Evolutionary conservation across 768 basidiomycete genomes (phyloP), one percentile per base, ranked within the genome.

Genomic region (Dioszegia hungarica): DNA sequence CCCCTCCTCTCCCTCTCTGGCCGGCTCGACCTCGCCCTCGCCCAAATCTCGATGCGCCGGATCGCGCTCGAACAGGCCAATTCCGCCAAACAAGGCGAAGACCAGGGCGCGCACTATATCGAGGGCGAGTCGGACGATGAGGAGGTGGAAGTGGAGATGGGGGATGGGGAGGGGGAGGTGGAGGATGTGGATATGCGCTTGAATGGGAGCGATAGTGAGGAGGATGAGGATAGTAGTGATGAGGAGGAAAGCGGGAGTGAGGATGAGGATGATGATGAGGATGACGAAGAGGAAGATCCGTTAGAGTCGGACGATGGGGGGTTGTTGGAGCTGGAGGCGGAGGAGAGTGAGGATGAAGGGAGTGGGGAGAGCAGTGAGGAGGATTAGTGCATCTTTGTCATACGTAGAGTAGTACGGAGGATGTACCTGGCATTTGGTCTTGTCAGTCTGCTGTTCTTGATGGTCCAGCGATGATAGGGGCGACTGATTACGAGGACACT

Each of bases 1-100:
- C 88, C 85, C 56, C 80, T 99, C 19, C 80, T 93, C 10, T 84
- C 88, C 1, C 80, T 99, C 38, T 88, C 85, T 57, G 95, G 95
- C 25, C 84, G 90, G 55, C 80, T 98, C 27, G 94, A 97, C 70
- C 88, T 92, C 80, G 89, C 95, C 22, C 81, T 97, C 46, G 87
- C 90, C 0, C 95, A 98, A 72, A 88, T 97, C 54, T 89, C 93
- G 73, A 82, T 92, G 78, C 84, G 93, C 20, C 84, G 88, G 27
- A 84, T 87, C n/a, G 79, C 81, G 14, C 83, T 83, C 11, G 87
- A 59, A 73, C 78, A 68, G 70, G 46, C 54, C 12, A 56, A 63
- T 12, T 40, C 54, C 9, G 75, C 81, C 46, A 77, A 74, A 57
- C 89, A 89, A 65, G 84, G 87, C 24, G 88, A 92, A 76, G 40